A percentile compares a stretch with the other conserved stretches of the same genome.
Evolutionary conservation across 169 alveolate species (phyloP).

Genomic region (Plasmodium fragile): DNA sequence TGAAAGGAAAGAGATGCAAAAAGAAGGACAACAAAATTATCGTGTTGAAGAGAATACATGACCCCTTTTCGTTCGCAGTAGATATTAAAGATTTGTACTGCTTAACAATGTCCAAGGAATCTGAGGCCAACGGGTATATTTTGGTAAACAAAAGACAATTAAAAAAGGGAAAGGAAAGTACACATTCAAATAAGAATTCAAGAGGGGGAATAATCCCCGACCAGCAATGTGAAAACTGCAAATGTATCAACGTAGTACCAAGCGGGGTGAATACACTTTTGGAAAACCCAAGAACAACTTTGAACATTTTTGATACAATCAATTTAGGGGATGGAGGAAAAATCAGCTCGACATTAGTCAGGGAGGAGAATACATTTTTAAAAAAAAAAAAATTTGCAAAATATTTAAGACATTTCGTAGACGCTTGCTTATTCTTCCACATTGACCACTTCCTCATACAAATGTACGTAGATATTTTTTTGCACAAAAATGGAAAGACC

Average conservation of each 20-base stretch:
- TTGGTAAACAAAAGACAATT: constrained; percentile 17
- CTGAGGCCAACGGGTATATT: constrained; percentile 56
- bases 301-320: constrained; percentile 68
- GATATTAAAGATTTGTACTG: constrained; percentile 57
- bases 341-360: constrained; percentile 36
- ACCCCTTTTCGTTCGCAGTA: constrained; percentile 52
- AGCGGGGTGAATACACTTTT: not conserved
- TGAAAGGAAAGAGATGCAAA: not conserved
- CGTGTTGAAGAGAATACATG: constrained; percentile 70
- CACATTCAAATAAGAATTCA: not conserved
- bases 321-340: constrained; percentile 55
- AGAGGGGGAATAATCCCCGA: not conserved
- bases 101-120: constrained; percentile 65
- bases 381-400: constrained; percentile 43
- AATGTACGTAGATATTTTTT: constrained; percentile 32
- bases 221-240: not conserved
- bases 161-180: not conserved
- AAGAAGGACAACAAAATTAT: constrained; percentile 15
- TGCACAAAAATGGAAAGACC: constrained; percentile 11
- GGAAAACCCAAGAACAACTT: constrained; percentile 36
- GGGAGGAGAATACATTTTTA: constrained; percentile 27
- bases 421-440: constrained; percentile 64
- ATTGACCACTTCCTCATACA: constrained; percentile 54
- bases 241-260: not conserved
- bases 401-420: constrained; percentile 33